Conservation (phyloP, 2,329 filamentous ascomycete species). For the Gaeumannomyces sp. region DNA sequence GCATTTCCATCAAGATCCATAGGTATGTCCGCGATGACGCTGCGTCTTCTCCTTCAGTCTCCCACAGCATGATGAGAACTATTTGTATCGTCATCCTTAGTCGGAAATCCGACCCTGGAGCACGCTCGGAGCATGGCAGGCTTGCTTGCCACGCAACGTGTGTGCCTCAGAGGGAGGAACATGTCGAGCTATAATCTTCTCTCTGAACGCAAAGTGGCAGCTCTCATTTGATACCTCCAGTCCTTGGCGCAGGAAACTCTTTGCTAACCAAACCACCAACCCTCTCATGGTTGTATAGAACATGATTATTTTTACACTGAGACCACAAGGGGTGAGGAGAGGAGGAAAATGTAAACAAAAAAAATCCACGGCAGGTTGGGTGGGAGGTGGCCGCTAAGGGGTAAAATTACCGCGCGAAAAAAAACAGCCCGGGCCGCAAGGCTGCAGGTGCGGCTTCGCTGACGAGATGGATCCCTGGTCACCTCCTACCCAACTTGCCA, state of each 20-base stretch:
- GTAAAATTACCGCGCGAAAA: too few species aligned
- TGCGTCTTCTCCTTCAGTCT: conserved; percentile 8
- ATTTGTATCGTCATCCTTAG: conserved; percentile 95
- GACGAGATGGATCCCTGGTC: too few species aligned
- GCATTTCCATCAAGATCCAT: background rate
- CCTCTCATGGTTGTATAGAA: background rate
- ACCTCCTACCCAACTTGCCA: too few species aligned
- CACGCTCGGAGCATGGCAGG: conserved; percentile 3
- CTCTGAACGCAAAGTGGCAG: conserved; percentile 32
- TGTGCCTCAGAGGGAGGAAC: conserved; percentile 18
- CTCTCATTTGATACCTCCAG: background rate
- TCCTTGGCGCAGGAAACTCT: background rate
- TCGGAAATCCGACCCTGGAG: conserved; percentile 48
- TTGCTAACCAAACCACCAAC: background rate
- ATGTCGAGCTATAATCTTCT: conserved; percentile 45
- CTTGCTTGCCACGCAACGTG: conserved; percentile 4
- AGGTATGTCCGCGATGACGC: conserved; percentile 3
- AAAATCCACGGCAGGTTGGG: too few species aligned
- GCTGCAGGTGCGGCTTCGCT: too few species aligned
- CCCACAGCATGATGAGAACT: conserved; percentile 67
- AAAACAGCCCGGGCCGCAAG: too few species aligned
- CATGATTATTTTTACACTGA: too few species aligned
- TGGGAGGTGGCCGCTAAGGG: too few species aligned
- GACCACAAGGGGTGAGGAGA: background rate
- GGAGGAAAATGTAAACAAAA: background rate